phyloP scores from a whole-genome alignment of 306 rosid species.

The Macrotyloma uniflorum region DNA sequence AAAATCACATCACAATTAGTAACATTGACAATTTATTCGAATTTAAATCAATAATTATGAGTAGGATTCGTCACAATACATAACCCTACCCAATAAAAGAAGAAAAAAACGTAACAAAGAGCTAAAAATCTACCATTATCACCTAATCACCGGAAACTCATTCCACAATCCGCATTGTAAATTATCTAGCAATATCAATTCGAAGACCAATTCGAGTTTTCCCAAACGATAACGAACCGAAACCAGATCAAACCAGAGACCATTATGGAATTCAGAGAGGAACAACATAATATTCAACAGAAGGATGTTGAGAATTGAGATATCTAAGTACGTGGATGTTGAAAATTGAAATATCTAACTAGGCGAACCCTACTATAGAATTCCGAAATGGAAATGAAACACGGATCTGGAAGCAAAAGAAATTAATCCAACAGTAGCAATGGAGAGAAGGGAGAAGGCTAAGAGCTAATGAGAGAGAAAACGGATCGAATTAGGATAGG shows the following conservation, averaged over 20 bases:
- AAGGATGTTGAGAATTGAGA: conserved; percentile 18
- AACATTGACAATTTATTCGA: not conserved
- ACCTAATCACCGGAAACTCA: conserved; percentile 25
- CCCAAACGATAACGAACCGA: conserved; percentile 12
- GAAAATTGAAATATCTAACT: conserved; percentile 8
- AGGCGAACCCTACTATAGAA: conserved; percentile 12
- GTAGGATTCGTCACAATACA: not conserved
- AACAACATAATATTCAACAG: conserved; percentile 34
- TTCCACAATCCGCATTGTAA: conserved; percentile 51
- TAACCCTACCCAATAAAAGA: not conserved
- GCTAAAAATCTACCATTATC: conserved; percentile 48
- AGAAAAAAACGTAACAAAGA: not conserved
- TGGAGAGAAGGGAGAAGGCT: conserved; percentile 15
- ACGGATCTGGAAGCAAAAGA: conserved; percentile 59
- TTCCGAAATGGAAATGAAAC: conserved; percentile 25
- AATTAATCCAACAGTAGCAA: conserved; percentile 38
- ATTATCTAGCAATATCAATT: conserved; percentile 28
- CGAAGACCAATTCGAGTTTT: not conserved
- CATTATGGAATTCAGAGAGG: not conserved
- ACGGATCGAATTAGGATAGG: conserved; percentile 33
- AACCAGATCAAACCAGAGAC: conserved; percentile 45
- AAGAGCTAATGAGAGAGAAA: conserved; percentile 25
- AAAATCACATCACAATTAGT: conserved; percentile 37
- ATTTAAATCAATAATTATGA: not conserved
- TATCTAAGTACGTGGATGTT: not conserved